A percentile compares a stretch with the other conserved stretches of the same genome.
Evolutionary conservation across 495 filamentous ascomycete species (phyloP).

Genomic region (Aspergillus avenaceus): DNA sequence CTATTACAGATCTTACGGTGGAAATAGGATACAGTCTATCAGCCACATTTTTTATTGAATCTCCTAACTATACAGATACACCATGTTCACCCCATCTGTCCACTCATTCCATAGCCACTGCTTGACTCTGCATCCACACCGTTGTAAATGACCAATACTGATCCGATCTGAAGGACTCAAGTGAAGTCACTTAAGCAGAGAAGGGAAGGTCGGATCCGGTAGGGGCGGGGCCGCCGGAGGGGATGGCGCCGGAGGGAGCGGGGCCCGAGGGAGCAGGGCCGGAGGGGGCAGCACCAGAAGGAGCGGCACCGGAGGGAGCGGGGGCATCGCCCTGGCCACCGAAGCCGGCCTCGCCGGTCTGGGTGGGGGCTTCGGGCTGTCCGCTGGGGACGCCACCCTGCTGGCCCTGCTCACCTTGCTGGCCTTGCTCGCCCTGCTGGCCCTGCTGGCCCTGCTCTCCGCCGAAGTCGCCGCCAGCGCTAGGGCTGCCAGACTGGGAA

Average conservation of each 20-base stretch:
- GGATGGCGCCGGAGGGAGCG: not conserved
- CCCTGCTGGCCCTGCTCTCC: too few species aligned
- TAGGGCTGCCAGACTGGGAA: slow-evolving; percentile 2
- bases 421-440: too few species aligned
- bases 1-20: not conserved
- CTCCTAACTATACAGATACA: not conserved
- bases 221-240: not conserved
- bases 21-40: not conserved
- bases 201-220: not conserved
- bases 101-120: too few species aligned
- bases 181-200: not conserved
- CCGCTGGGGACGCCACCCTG: too few species aligned
- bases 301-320: slow-evolving; percentile 3
- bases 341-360: not conserved
- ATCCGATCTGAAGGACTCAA: not conserved
- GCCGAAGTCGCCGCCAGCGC: not conserved
- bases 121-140: not conserved
- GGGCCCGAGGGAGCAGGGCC: not conserved
- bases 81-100: too few species aligned
- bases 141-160: not conserved
- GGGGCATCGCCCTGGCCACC: not conserved
- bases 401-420: too few species aligned
- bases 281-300: not conserved
- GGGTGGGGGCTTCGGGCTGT: too few species aligned
- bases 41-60: not conserved